phyloP scores from a whole-genome alignment of 2,329 filamentous ascomycete species.

The Pyrenophora teres region DNA sequence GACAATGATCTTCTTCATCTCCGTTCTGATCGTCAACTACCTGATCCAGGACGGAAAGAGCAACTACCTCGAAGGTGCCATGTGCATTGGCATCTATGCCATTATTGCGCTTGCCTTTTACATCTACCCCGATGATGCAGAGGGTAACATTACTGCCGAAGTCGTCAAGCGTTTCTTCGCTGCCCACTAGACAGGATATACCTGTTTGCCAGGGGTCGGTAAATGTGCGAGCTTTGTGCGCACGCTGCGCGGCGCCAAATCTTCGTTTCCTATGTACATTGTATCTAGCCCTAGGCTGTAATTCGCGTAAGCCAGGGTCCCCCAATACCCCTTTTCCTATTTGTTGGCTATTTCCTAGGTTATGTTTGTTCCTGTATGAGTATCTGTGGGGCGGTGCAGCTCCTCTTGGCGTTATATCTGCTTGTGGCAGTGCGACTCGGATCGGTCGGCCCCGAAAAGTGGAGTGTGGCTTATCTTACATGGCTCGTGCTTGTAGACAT shows the following conservation, averaged over 20 bases:
- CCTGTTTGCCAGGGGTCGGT: neutral
- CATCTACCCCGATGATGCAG: conserved; percentile 62
- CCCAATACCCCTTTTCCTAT: neutral
- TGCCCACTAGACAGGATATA: conserved; percentile 2
- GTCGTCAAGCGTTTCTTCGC: conserved; percentile 37
- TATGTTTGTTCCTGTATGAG: conserved; percentile 9
- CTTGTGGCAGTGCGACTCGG: conserved; percentile 14
- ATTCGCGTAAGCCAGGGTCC: neutral
- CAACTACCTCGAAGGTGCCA: conserved; percentile 83
- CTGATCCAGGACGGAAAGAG: conserved; percentile 82
- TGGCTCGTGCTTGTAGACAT: neutral
- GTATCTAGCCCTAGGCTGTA: neutral
- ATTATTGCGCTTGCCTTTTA: conserved; percentile 66
- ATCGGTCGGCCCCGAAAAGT: conserved; percentile 3
- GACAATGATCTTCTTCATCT: conserved; percentile 83
- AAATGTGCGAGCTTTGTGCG: neutral
- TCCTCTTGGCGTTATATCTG: conserved; percentile 15
- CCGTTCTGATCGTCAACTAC: conserved; percentile 85
- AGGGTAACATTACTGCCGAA: conserved; percentile 35
- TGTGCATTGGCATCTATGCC: conserved; percentile 59
- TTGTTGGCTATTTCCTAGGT: neutral
- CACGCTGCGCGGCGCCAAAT: conserved; percentile 9
- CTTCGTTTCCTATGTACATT: conserved; percentile 17
- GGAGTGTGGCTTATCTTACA: conserved; percentile 7
- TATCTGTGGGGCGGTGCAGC: conserved; percentile 10